These are phyloP conservation scores for Phytophthora meadii DNA, from an alignment of 352 stramenopile genomes.

Conservation along the genomic window DNA sequence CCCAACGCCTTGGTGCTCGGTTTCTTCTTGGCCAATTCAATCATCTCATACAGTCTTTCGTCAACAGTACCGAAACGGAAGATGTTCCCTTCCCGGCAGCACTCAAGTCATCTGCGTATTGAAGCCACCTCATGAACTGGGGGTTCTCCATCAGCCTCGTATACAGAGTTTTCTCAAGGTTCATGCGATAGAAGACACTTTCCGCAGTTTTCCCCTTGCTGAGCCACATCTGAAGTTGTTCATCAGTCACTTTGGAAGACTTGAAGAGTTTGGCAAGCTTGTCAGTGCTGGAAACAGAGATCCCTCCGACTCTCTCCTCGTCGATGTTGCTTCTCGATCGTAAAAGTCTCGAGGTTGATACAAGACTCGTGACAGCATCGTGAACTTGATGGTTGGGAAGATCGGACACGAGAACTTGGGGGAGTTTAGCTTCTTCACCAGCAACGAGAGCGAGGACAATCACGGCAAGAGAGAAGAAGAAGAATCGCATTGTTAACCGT, in stretches of 20 bases:
- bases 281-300: neutral
- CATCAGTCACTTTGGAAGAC: neutral
- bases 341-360: neutral
- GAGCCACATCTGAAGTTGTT: neutral
- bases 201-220: neutral
- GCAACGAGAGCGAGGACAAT: neutral
- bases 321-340: neutral
- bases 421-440: neutral
- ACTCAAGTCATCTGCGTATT: slow-evolving; percentile 8
- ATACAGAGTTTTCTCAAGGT: neutral
- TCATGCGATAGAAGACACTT: neutral
- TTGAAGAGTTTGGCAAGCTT: neutral
- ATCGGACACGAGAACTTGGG: neutral
- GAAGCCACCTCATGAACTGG: neutral
- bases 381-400: neutral
- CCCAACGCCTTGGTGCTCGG: neutral
- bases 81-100: neutral
- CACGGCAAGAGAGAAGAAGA: neutral
- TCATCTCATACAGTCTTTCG: slow-evolving; percentile 1
- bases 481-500: neutral
- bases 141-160: neutral
- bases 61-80: neutral
- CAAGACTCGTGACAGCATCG: neutral
- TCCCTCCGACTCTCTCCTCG: neutral
- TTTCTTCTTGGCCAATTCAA: neutral